Evolutionary conservation across 2,329 filamentous ascomycete species (phyloP), one percentile per base, ranked within the genome.

Genomic region (Neonectria magnoliae): DNA sequence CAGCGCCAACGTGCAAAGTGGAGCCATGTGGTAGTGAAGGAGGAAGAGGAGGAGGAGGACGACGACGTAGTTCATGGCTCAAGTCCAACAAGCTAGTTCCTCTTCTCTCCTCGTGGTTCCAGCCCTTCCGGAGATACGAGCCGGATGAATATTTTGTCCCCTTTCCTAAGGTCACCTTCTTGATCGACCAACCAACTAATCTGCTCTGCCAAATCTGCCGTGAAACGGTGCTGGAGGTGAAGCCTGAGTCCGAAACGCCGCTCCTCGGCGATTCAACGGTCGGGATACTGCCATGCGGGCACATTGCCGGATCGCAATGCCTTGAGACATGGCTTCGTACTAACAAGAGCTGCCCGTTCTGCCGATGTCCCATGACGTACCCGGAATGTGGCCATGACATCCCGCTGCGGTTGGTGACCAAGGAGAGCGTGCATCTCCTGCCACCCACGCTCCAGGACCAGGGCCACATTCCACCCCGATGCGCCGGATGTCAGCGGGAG

Each of bases 271-370:
- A 73, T 33, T 65, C 60, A 10, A 69, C 67, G 1, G 73, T 78
- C 1, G 64, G 68, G 3, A 75, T 81, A 1, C 63, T 80, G 25
- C 76, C 80, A 0, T 81, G 79, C 42, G 79, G 78, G 0, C 80
- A 82, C 57, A 63, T 76, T 5, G 76, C 67, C 4, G 77, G 79
- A 54, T 48, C 63, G 5, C 16, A 9, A 2, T 81, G 79, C 44
- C 55, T 81, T 16, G 41, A 60, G 2, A 38, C 18, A 2, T 80
- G 78, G 76, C 50, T 78, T 6, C 25, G 29, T 0, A 33, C 27
- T 1, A 57, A 76, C 36, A 33, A 60, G 3, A 66, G 53, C 10
- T 82, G 80, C 53, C 80, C 77, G 1, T 79, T 81, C 61, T 81
- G 79, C 59, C 73, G 77, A 18, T 42, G 64, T 10, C 18, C 57